Percentiles rank a stretch among this genome's conserved stretches.
Conservation (phyloP, 2,329 filamentous ascomycete species). For the Colletotrichum sp. region DNA sequence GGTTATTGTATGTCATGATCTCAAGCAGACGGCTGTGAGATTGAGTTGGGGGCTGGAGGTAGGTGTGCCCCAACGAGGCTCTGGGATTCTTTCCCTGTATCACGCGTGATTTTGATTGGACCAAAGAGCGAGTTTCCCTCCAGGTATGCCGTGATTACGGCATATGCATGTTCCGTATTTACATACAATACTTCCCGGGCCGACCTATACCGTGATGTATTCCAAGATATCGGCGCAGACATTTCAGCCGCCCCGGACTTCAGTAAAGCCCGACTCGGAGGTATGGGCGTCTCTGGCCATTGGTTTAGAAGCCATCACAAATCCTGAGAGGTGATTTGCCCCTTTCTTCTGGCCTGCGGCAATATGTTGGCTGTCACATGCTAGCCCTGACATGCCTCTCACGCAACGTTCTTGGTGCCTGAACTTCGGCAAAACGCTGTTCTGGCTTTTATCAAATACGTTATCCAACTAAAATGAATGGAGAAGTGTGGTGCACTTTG, state of each 20-base stretch:
- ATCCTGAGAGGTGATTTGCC: too few species aligned
- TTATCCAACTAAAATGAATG: too few species aligned
- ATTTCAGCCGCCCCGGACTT: neutral
- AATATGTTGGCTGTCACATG: too few species aligned
- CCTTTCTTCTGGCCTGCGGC: too few species aligned
- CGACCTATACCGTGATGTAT: neutral
- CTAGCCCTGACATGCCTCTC: too few species aligned
- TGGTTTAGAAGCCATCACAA: too few species aligned
- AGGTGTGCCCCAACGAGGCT: neutral
- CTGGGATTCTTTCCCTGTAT: neutral
- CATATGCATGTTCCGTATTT: neutral
- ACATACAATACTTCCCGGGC: neutral
- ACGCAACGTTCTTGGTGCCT: too few species aligned
- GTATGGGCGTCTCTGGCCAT: too few species aligned
- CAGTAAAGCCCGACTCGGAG: neutral
- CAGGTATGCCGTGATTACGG: neutral
- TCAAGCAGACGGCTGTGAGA: neutral
- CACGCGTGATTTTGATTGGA: neutral
- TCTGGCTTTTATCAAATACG: too few species aligned
- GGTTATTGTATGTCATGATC: neutral
- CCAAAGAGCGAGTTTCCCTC: neutral
- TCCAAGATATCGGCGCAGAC: neutral
- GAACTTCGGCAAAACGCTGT: too few species aligned
- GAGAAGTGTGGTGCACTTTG: too few species aligned
- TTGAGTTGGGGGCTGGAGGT: neutral